Percentiles rank a stretch among this genome's conserved stretches.
Evolutionary conservation across 495 filamentous ascomycete species (phyloP).

Genomic region (Penicillium atrosanguineum): DNA sequence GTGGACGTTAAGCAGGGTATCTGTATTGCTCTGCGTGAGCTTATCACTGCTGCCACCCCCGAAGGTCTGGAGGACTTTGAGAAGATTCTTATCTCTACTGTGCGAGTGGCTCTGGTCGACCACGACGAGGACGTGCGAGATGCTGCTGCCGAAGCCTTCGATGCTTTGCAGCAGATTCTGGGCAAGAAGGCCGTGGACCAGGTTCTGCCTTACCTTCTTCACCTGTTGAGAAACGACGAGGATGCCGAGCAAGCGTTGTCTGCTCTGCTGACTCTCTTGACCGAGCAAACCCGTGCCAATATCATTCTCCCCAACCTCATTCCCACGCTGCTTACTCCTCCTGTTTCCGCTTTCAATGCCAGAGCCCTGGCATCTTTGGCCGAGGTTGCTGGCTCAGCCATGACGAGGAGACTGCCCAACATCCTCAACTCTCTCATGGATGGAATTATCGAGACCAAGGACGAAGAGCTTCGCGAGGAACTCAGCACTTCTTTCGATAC

Average conservation of each 20-base stretch:
- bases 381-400: constrained; percentile 80
- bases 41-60: constrained; percentile 85
- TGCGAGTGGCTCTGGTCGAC: constrained; percentile 90
- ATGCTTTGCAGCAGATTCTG: constrained; percentile 86
- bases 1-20: constrained; percentile 96
- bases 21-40: constrained; percentile 89
- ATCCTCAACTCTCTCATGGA: constrained; percentile 94
- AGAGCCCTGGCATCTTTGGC: constrained; percentile 88
- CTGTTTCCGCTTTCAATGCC: constrained; percentile 94
- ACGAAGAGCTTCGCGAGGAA: constrained; percentile 71
- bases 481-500: constrained; percentile 79
- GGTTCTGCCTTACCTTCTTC: constrained; percentile 88
- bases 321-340: constrained; percentile 81
- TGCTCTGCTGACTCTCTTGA: constrained; percentile 87
- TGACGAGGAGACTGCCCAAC: constrained; percentile 82
- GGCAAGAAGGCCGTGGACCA: constrained; percentile 94
- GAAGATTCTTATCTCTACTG: constrained; percentile 88
- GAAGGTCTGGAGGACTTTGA: constrained; percentile 93
- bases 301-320: constrained; percentile 96
- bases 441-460: constrained; percentile 73
- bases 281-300: constrained; percentile 89
- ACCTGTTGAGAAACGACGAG: constrained; percentile 76
- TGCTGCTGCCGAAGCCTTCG: constrained; percentile 95
- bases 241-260: constrained; percentile 90
- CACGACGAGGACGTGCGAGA: constrained; percentile 85